Evolutionary conservation across 2,329 filamentous ascomycete genomes (phyloP), one percentile per base, ranked within the genome.

Genomic region (Neonectria punicea): DNA sequence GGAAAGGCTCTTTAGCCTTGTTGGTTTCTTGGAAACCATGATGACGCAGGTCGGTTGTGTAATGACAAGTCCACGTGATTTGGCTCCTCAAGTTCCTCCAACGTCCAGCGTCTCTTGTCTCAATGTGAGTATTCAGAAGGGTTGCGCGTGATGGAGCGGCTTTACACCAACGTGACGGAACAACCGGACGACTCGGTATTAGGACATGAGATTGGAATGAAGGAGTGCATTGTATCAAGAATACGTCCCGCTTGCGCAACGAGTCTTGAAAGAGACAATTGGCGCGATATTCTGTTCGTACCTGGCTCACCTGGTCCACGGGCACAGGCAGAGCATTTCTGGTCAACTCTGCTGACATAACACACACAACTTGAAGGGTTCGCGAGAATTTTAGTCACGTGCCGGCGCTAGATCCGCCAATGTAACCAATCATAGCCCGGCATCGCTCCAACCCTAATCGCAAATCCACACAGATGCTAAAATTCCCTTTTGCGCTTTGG

Each of bases 1-100:
- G 16, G 75, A 70, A 25, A 82, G 76, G 60, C 80, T 85, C 70
- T 84, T 87, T 5, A 77, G 67, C 53, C 75, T 74, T 60, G 80
- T 80, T 58, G 81, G 84, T 75, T 84, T 87, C 53, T 78, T 81
- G 11, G 75, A 70, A 63, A 80, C 81, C 85, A 88, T 88, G 3
- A 10, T 66, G 32, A 20, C 30, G 14, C n/a, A 44, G 28, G 18
- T 2, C 20, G 22, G 18, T 18, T 25, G 13, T 50, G 11, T 25
- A n/a, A 20, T 30, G 5, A 14, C 10, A 10, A 39, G 25, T 30
- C 50, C 34, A 49, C 28, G n/a, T 22, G 55, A 3, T 6, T 34
- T 32, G 6, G 22, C 9, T 22, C 10, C 32, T 46, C 11, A 32
- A 8, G 50, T 44, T 47, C 20, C 22, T 32, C 32, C 47, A 49